Base-by-base conservation (phyloP, 192 early-diverging fungal genomes). In the Coemansia sp. region DNA sequence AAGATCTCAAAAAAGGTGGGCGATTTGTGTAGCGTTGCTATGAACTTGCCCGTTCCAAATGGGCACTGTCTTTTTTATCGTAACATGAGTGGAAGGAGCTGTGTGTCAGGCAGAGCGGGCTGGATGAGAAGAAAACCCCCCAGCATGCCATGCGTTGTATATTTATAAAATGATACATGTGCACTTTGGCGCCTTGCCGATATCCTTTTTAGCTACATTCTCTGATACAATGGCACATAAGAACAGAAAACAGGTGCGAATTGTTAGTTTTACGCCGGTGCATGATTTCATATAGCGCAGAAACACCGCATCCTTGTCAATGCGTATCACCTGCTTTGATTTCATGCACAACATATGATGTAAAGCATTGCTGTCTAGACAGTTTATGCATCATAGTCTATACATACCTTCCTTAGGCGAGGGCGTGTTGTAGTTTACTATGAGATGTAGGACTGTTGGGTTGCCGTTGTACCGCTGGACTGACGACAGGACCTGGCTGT, bases 131-230 rank as follows among this genome's bases (percentile, higher is more conserved):
- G n/a, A n/a, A n/a, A n/a, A n/a, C n/a, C n/a, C n/a, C n/a, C 38
- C 15, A 4, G 44, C 2, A 47, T 6, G 5, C n/a, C 22, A 47
- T 8, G 20, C 22, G 44, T 4, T 27, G 37, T 27, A 25, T 61
- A 57, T 63, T 65, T 72, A 79, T 61, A 79, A 20, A 25, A 79
- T 79, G n/a, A 65, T 33, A 55, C 75, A 72, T 47, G 69, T 65
- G 65, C 75, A 79, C 37, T 65, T 79, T 23, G 75, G 62, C 29
- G 65, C 65, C 56, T 65, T 72, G 75, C 72, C 62, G 27, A 45
- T 50, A 30, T 72, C 75, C 63, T 68, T 72, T 50, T 67, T 66
- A 41, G 48, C 75, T 79, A 79, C 62, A 71, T 11, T n/a, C 23
- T 17, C 23, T 22, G 28, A 14, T 1, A 54, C 15, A 41, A 30